Conservation (phyloP, 768 basidiomycete species). For the Kwoniella bestiolae region DNA sequence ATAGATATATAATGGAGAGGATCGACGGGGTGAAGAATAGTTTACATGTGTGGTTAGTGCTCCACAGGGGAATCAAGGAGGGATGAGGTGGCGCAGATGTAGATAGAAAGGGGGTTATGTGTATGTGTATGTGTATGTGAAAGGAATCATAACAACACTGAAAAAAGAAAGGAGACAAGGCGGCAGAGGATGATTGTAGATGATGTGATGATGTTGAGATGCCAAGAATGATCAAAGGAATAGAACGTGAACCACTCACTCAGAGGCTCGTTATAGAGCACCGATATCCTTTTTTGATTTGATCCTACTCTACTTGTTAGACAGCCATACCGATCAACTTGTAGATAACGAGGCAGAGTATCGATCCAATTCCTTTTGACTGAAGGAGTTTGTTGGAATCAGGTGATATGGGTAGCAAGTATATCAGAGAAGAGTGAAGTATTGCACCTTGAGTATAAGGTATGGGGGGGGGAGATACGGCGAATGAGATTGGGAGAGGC, state of each 20-base stretch:
- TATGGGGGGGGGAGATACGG: neutral
- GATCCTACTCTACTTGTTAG: neutral
- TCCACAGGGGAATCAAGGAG: neutral
- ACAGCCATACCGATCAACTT: neutral
- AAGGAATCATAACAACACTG: neutral
- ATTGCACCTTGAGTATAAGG: too few relatives aligned
- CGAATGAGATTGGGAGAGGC: neutral
- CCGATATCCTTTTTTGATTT: neutral
- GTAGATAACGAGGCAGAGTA: too few relatives aligned
- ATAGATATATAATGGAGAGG: neutral
- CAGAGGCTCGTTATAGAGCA: neutral
- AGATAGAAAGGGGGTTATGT: neutral
- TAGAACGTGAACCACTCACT: neutral
- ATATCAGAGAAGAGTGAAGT: too few relatives aligned
- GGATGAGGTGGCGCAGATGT: neutral
- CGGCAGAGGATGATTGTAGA: neutral
- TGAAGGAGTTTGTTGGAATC: neutral
- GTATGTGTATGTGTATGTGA: neutral
- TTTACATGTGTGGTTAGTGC: neutral
- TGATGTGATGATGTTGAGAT: too few relatives aligned
- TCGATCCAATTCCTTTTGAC: neutral
- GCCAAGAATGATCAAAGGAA: conserved; percentile 2
- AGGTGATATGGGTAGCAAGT: neutral
- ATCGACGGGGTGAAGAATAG: neutral
- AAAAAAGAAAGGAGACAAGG: neutral